Conservation (phyloP, 352 stramenopile species). For the Globisporangium barbulae region DNA sequence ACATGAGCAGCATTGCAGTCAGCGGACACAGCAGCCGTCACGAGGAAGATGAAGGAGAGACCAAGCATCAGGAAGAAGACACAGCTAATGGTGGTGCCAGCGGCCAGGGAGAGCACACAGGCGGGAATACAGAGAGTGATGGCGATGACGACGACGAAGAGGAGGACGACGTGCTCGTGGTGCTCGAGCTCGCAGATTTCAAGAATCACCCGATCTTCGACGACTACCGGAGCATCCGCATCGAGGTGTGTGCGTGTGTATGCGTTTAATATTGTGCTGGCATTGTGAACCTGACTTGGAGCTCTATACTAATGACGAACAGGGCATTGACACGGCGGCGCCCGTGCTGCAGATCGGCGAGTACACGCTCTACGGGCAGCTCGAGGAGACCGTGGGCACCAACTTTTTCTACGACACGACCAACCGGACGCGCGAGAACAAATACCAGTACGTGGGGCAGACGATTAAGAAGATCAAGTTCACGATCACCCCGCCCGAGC, state of each 20-base stretch:
- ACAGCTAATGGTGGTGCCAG: background rate
- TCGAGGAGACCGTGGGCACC: slow-evolving; percentile 78
- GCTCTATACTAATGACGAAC: background rate
- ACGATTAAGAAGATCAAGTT: slow-evolving; percentile 81
- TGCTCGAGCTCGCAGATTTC: slow-evolving; percentile 75
- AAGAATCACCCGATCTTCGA: slow-evolving; percentile 80
- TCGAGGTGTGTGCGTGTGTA: slow-evolving; percentile 40
- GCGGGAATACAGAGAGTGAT: slow-evolving; percentile 6
- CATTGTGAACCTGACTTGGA: background rate
- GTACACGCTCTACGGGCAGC: slow-evolving; percentile 58
- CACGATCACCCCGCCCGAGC: slow-evolving; percentile 66
- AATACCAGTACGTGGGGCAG: slow-evolving; percentile 61
- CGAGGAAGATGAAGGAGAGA: slow-evolving; percentile 6
- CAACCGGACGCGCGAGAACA: slow-evolving; percentile 31
- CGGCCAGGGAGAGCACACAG: background rate
- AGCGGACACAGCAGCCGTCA: background rate
- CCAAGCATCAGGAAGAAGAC: background rate
- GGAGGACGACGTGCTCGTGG: slow-evolving; percentile 65
- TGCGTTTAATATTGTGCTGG: background rate
- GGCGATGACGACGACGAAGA: slow-evolving; percentile 36
- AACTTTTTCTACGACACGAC: slow-evolving; percentile 79
- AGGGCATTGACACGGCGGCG: slow-evolving; percentile 70
- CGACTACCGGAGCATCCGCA: slow-evolving; percentile 54
- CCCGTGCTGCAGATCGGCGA: slow-evolving; percentile 69
- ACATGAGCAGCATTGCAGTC: background rate